Evolutionary conservation across 169 alveolate species (phyloP), one percentile per base, ranked within the genome.

Genomic region (Plasmodium inui): DNA sequence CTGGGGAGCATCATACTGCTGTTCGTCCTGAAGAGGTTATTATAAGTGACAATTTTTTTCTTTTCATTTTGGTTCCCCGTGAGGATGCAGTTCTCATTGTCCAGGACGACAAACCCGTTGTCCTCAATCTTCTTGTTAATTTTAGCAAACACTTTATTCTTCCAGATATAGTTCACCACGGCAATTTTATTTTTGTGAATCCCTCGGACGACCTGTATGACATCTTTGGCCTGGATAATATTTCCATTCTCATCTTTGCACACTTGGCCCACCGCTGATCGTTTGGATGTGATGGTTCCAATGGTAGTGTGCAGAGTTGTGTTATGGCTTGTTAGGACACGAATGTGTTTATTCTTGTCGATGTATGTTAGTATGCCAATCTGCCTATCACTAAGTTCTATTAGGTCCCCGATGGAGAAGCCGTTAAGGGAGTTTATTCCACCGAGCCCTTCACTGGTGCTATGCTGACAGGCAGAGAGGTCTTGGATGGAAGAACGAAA

Each of bases 351-450:
- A 82, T 93, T 95, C 28, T 96, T 95, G 83, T 96, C 98, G 19
- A 97, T 96, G 76, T 95, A 95, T 3, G 96, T 95, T 70, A 97
- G 89, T n/a, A 97, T 96, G 12, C 98, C 98, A n/a, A 97, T 95
- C 14, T 93, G 95, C 19, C 98, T 98, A 81, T 94, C 96, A 34
- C 92, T 92, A 10, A 97, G 89, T 79, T 97, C 98, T 7, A 97
- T 96, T 17, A 97, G 84, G 55, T 97, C 98, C 8, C 97, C 97
- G 19, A 97, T 93, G 37, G 96, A 96, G 72, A 95, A 97, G 0
- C 98, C 98, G 70, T 97, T 96, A 44, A 97, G 92, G 12, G 97
- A 94, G 53, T 88, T 83, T 26, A 91, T 83, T 39, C 93, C 93
- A 41, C 95, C 95, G 44, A 80, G 73, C 17, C 96, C 95, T 82